These are phyloP conservation scores for Lentinula boryana DNA, from an alignment of 768 basidiomycete genomes.

Conservation along the genomic window DNA sequence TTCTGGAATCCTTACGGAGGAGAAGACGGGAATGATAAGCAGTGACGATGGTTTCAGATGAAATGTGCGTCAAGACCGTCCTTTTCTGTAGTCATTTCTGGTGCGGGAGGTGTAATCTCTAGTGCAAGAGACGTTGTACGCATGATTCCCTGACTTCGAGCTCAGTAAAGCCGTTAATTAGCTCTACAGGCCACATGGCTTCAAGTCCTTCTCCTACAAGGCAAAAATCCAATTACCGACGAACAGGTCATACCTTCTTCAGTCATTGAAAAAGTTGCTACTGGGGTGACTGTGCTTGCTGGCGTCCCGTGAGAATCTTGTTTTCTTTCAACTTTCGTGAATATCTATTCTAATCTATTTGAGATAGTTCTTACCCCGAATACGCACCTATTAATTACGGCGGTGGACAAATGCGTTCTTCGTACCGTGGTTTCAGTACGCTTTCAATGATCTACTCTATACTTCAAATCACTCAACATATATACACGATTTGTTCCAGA, in stretches of 20 bases:
- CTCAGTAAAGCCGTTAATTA: background rate
- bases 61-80: background rate
- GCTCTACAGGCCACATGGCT: constrained; percentile 21
- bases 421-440: constrained; percentile 22
- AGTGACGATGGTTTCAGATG: background rate
- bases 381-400: constrained; percentile 21
- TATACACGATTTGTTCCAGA: background rate
- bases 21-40: constrained; percentile 18
- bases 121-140: constrained; percentile 21
- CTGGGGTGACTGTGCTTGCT: constrained; percentile 15
- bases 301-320: background rate
- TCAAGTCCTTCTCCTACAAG: constrained; percentile 20
- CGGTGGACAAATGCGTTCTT: constrained; percentile 17
- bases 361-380: constrained; percentile 11
- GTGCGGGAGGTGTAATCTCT: constrained; percentile 23
- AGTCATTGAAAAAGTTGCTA: constrained; percentile 16
- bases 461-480: background rate
- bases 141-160: background rate
- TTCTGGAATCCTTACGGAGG: constrained; percentile 17
- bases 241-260: constrained; percentile 18
- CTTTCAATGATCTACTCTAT: background rate
- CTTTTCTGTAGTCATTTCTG: constrained; percentile 14
- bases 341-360: background rate
- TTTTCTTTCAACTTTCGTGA: background rate
- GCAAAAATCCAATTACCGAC: constrained; percentile 16